phyloP scores from a whole-genome alignment of 2,329 filamentous ascomycete genomes.

The Teratosphaeria epicoccoides region DNA sequence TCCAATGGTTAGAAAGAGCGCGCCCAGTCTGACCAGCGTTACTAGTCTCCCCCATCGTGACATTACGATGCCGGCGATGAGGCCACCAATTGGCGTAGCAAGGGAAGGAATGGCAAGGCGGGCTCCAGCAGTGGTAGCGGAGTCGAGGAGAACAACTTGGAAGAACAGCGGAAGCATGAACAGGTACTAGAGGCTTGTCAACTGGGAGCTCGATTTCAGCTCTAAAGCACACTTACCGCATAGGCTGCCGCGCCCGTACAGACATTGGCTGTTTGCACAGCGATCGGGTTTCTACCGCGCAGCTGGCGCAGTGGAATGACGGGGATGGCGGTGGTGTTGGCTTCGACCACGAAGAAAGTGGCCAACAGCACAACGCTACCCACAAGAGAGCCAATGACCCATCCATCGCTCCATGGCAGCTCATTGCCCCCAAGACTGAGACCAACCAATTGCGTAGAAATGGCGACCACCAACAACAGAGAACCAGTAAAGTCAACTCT shows the following conservation, averaged over 20 bases:
- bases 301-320: constrained; percentile 43
- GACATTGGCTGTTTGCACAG: constrained; percentile 49
- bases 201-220: not conserved
- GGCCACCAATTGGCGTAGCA: constrained; percentile 35
- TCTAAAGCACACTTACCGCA: constrained; percentile 40
- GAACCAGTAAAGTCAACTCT: constrained; percentile 50
- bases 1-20: constrained; percentile 34
- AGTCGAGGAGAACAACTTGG: constrained; percentile 58
- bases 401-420: constrained; percentile 33
- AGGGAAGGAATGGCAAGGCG: constrained; percentile 37
- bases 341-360: constrained; percentile 31
- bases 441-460: constrained; percentile 44
- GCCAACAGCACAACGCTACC: constrained; percentile 29
- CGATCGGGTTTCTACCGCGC: constrained; percentile 43
- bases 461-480: constrained; percentile 45
- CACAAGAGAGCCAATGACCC: constrained; percentile 32
- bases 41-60: constrained; percentile 37
- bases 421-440: constrained; percentile 38
- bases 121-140: constrained; percentile 34
- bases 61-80: constrained; percentile 38
- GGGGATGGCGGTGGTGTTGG: constrained; percentile 32
- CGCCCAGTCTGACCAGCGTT: constrained; percentile 31
- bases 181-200: constrained; percentile 26
- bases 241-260: constrained; percentile 53
- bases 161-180: constrained; percentile 42